These are phyloP conservation scores for Nadsonia commutata DNA, from an alignment of 1,139 yeast species.

Conservation along the genomic window DNA sequence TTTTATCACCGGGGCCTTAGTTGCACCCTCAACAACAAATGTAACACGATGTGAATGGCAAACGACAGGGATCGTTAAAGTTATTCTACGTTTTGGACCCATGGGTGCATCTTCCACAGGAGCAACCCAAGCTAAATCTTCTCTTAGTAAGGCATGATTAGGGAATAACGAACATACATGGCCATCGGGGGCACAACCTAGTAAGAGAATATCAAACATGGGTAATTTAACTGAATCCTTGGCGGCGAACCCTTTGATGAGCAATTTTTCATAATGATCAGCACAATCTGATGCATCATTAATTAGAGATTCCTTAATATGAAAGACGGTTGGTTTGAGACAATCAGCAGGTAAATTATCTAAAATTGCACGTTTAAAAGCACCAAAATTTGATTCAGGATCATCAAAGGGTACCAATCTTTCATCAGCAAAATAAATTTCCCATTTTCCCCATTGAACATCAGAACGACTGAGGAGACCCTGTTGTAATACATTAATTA, in stretches of 20 bases:
- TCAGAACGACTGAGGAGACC: constrained; percentile 64
- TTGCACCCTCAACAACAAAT: constrained; percentile 89
- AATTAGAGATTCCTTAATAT: constrained; percentile 63
- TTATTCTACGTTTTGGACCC: constrained; percentile 78
- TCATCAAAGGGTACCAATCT: constrained; percentile 81
- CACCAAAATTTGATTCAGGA: constrained; percentile 78
- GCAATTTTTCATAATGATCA: constrained; percentile 72
- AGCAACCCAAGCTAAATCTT: constrained; percentile 89
- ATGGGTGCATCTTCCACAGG: constrained; percentile 88
- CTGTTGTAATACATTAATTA: constrained; percentile 70
- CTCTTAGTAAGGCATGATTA: constrained; percentile 75
- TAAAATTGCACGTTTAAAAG: constrained; percentile 67
- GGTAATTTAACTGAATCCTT: constrained; percentile 90
- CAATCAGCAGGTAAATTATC: constrained; percentile 40
- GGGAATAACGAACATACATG: constrained; percentile 95
- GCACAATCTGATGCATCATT: constrained; percentile 91
- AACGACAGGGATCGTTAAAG: constrained; percentile 86
- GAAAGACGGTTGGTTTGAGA: constrained; percentile 58
- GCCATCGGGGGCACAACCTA: constrained; percentile 98
- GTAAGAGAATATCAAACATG: constrained; percentile 73
- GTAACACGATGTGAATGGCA: constrained; percentile 88
- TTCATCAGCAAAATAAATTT: constrained; percentile 92
- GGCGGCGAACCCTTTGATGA: constrained; percentile 85
- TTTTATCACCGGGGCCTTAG: constrained; percentile 86
- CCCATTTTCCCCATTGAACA: constrained; percentile 91